Evolutionary conservation across 2,329 filamentous ascomycete species (phyloP), one percentile per base, ranked within the genome.

Genomic region (Exophiala phaeomuriformis): DNA sequence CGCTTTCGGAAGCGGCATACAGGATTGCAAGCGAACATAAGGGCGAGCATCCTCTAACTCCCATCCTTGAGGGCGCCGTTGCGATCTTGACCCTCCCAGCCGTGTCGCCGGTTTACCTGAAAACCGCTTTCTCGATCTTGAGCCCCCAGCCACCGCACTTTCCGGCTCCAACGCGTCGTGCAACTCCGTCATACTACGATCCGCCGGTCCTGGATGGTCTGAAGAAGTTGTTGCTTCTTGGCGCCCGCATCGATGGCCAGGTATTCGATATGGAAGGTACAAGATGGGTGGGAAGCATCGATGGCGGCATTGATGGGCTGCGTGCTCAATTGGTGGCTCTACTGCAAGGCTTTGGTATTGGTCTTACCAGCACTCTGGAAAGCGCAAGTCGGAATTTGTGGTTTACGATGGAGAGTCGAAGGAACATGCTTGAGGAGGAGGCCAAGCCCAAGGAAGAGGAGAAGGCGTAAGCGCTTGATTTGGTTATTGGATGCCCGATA

Each of bases 181-280:
- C 81, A 63, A 88, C 80, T 64, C 90, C 91, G 0, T 83, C 84
- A 8, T 95, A 90, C 71, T 80, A 95, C 68, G 91, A 96, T 52
- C 77, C 82, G 0, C 70, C 77, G 1, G 88, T 91, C 51, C 90
- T 96, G 71, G 81, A 75, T 60, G 93, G 87, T 5, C 69, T 98
- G 62, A 83, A 89, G 65, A 98, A 98, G 73, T 72, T 98, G 59
- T 77, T 95, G 68, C 72, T 98, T 33, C 73, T 98, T 9, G 93
- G 90, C 49, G 90, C 90, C 9, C 79, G 93, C 48, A 80, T 96
- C 31, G 93, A 98, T 66, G 87, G 87, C 58, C 85, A 83, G 69
- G 81, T 89, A 32, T 90, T 95, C 64, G 90, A 96, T 66, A 71
- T 80, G 44, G 82, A 84, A 7, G 86, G 86, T 51, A 76, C 77